A percentile compares a stretch with the other conserved stretches of the same genome.
phyloP scores from a whole-genome alignment of 768 basidiomycete species.

The Rhizopogon vulgaris region DNA sequence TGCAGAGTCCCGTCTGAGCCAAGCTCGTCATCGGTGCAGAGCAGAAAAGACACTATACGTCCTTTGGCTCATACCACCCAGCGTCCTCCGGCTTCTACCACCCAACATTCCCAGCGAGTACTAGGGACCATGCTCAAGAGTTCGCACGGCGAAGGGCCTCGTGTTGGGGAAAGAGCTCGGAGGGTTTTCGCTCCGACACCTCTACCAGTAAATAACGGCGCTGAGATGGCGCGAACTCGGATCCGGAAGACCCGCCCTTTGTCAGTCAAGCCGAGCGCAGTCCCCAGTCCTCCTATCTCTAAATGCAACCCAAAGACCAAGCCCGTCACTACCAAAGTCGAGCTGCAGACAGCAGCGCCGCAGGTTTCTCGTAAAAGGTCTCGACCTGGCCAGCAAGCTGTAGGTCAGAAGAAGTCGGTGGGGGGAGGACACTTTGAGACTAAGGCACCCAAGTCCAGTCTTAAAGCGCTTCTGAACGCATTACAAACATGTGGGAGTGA shows the following conservation, averaged over 20 bases:
- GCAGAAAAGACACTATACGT: too few species aligned
- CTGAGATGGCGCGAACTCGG: not conserved
- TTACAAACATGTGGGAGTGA: not conserved
- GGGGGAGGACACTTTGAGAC: not conserved
- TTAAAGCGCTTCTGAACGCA: not conserved
- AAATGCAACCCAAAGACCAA: not conserved
- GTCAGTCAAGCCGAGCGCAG: not conserved
- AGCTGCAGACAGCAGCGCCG: not conserved
- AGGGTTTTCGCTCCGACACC: constrained; percentile 24
- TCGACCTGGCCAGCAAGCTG: not conserved
- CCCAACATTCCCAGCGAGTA: too few species aligned
- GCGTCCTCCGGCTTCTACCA: too few species aligned
- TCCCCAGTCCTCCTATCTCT: not conserved
- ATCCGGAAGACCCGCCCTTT: not conserved
- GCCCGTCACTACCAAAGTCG: not conserved
- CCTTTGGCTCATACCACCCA: too few species aligned
- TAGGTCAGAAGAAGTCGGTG: not conserved
- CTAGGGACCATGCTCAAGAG: too few species aligned
- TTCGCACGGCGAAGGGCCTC: constrained; percentile 3
- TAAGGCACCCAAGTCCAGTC: not conserved
- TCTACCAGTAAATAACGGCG: not conserved
- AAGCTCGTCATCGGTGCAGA: too few species aligned
- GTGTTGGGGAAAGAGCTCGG: constrained; percentile 17
- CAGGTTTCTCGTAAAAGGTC: not conserved
- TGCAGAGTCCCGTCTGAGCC: too few species aligned